These are phyloP conservation scores for Aspergillus ochraceoroseus DNA, from an alignment of 2,329 filamentous ascomycete species.

Conservation along the genomic window DNA sequence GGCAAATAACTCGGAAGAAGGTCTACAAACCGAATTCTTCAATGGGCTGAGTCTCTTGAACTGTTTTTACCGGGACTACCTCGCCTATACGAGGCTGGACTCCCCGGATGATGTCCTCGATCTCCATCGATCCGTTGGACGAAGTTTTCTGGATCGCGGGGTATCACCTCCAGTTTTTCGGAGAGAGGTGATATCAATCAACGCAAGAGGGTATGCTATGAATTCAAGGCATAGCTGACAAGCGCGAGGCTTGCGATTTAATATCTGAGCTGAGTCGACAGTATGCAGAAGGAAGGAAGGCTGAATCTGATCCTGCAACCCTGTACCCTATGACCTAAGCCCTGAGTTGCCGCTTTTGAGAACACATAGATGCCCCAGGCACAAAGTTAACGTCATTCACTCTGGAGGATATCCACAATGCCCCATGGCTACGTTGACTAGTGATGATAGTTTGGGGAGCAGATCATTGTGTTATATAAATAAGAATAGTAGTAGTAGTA, in stretches of 20 bases:
- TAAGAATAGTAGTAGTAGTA: neutral
- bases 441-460: too few relatives aligned
- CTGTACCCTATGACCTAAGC: constrained; percentile 28
- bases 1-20: neutral
- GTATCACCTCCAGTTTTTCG: too few relatives aligned
- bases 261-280: too few relatives aligned
- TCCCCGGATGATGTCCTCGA: constrained; percentile 21
- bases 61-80: constrained; percentile 41
- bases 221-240: too few relatives aligned
- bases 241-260: too few relatives aligned
- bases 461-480: neutral
- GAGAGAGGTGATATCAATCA: too few relatives aligned
- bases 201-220: too few relatives aligned
- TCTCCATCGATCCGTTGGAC: constrained; percentile 21
- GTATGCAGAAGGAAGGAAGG: neutral
- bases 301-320: constrained; percentile 9
- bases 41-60: constrained; percentile 41
- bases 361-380: constrained; percentile 5
- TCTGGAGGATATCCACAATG: too few relatives aligned
- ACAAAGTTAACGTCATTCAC: constrained; percentile 9
- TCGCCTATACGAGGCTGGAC: constrained; percentile 32
- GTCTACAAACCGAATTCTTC: constrained; percentile 40
- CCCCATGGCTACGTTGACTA: neutral
- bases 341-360: constrained; percentile 12
- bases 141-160: constrained; percentile 1